Conservation (phyloP, 164 flowering plant genomes). For the Piper betle region DNA sequence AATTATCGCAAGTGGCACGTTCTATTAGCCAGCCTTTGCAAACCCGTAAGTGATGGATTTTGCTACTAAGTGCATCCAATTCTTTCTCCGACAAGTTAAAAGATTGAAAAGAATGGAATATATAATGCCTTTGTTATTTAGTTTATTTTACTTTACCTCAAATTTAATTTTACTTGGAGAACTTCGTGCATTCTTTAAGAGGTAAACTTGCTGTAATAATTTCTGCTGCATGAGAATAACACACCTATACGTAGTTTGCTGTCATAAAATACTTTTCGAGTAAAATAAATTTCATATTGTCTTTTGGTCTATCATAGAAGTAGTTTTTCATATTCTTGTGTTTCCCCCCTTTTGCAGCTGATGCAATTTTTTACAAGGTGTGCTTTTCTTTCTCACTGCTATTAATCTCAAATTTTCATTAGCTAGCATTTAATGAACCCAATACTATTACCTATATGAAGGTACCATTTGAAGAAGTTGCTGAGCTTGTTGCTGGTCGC, state of each 20-base stretch:
- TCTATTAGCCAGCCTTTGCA: slow-evolving; percentile 35
- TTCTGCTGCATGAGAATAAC: no score
- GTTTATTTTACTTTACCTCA: no score
- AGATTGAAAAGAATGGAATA: no score
- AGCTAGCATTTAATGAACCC: neutral
- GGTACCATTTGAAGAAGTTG: slow-evolving; percentile 97
- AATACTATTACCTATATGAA: slow-evolving; percentile 15
- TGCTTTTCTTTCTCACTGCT: slow-evolving; percentile 3
- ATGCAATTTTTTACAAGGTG: slow-evolving; percentile 60
- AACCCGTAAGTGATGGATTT: slow-evolving; percentile 22
- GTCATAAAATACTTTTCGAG: no score
- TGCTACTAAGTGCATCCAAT: no score
- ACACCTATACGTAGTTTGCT: no score
- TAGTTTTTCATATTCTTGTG: neutral
- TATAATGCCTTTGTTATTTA: no score
- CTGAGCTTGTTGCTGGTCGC: slow-evolving; percentile 81
- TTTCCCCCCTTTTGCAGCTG: slow-evolving; percentile 47
- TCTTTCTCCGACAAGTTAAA: no score
- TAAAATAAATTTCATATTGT: no score
- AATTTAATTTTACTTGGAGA: neutral
- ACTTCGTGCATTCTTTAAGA: no score
- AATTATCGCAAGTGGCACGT: slow-evolving; percentile 61
- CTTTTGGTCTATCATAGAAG: neutral
- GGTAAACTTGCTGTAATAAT: no score
- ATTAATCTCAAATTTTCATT: neutral